Evolutionary conservation across 495 filamentous ascomycete genomes (phyloP).

Genomic region (Penicillium pancosmium): DNA sequence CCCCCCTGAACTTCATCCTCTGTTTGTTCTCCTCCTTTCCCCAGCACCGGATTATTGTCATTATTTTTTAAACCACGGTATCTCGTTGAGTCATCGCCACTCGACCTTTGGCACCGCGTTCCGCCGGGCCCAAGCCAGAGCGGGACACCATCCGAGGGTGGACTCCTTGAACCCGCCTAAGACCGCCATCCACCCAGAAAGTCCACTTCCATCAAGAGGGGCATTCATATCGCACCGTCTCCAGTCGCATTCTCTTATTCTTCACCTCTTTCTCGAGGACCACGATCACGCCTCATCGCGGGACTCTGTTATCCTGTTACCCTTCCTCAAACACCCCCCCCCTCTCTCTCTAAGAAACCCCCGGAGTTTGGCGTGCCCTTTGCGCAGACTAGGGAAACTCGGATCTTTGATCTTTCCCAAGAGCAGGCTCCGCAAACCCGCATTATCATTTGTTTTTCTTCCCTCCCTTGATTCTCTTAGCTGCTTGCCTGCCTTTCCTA

Average conservation of each 20-base stretch:
- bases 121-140: conserved; percentile 38
- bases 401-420: conserved; percentile 18
- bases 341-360: conserved; percentile 22
- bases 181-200: conserved; percentile 37
- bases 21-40: neutral
- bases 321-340: conserved; percentile 9
- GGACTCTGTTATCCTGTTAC: conserved; percentile 36
- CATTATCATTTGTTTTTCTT: conserved; percentile 37
- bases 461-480: neutral
- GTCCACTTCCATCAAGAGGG: conserved; percentile 47
- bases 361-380: conserved; percentile 44
- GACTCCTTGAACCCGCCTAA: conserved; percentile 41
- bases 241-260: conserved; percentile 39
- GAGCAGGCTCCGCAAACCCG: conserved; percentile 4
- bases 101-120: conserved; percentile 31
- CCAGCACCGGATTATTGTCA: neutral
- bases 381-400: conserved; percentile 45
- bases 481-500: neutral
- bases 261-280: conserved; percentile 42
- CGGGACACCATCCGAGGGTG: conserved; percentile 51
- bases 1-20: neutral
- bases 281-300: conserved; percentile 44
- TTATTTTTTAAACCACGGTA: too few species aligned
- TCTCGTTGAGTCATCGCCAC: conserved; percentile 12
- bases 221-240: conserved; percentile 37